These are phyloP conservation scores for Usnea hakonensis DNA, from an alignment of 495 filamentous ascomycete genomes.

Conservation along the genomic window DNA sequence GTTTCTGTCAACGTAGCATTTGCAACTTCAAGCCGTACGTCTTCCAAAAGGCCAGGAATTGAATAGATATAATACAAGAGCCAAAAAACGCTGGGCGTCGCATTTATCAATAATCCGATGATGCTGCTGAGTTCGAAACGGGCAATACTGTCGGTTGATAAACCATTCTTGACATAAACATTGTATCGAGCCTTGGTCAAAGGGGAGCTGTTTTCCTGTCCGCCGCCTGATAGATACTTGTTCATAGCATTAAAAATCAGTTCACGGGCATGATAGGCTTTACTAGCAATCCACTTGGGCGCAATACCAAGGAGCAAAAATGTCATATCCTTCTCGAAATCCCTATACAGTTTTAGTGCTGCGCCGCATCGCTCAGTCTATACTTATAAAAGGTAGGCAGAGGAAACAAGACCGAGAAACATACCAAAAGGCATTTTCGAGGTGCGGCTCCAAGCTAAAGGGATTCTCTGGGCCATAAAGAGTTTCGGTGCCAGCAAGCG, in stretches of 20 bases:
- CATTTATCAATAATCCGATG: slow-evolving; percentile 16
- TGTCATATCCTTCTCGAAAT: slow-evolving; percentile 42
- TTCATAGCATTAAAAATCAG: slow-evolving; percentile 32
- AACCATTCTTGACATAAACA: slow-evolving; percentile 11
- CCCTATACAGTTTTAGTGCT: slow-evolving; percentile 19
- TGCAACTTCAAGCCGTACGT: slow-evolving; percentile 20
- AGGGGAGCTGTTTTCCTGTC: slow-evolving; percentile 6
- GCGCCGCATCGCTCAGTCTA: neutral
- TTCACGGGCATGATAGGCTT: slow-evolving; percentile 35
- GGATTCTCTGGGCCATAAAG: slow-evolving; percentile 37
- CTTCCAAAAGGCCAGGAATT: slow-evolving; percentile 10
- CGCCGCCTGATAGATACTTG: slow-evolving; percentile 26
- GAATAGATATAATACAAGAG: slow-evolving; percentile 23
- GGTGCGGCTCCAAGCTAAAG: slow-evolving; percentile 19
- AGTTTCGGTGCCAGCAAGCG: slow-evolving; percentile 34
- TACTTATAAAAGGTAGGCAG: neutral
- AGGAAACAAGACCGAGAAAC: neutral
- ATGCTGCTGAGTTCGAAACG: slow-evolving; percentile 11
- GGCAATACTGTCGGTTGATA: slow-evolving; percentile 2
- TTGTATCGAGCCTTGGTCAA: slow-evolving; percentile 15
- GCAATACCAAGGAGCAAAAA: slow-evolving; percentile 33
- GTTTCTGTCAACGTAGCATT: neutral
- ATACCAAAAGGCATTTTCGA: slow-evolving; percentile 36
- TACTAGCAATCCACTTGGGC: slow-evolving; percentile 35
- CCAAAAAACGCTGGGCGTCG: slow-evolving; percentile 19